phyloP scores from a whole-genome alignment of 1,284 basidiomycete genomes.

The Pseudozyma hubeiensis region DNA sequence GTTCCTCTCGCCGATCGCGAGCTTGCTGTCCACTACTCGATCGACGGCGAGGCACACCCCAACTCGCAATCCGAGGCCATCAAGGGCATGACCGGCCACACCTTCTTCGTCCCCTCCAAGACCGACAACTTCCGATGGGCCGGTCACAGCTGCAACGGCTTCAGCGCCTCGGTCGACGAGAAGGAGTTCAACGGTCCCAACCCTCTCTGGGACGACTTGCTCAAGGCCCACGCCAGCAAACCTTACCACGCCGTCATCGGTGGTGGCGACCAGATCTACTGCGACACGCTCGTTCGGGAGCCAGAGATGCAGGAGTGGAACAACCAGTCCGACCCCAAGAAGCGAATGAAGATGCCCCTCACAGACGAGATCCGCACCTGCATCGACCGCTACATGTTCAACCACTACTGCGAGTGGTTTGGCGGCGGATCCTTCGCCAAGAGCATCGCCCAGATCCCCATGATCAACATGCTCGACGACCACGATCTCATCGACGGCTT shows the following conservation, averaged over 20 bases:
- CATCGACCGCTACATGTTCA: constrained; percentile 82
- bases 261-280: constrained; percentile 72
- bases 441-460: constrained; percentile 84
- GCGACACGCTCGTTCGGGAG: constrained; percentile 55
- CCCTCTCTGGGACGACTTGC: constrained; percentile 88
- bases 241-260: constrained; percentile 89
- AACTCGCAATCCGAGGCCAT: constrained; percentile 46
- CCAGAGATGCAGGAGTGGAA: constrained; percentile 81
- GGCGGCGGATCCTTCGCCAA: constrained; percentile 89
- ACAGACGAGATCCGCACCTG: constrained; percentile 80
- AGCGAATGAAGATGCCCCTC: constrained; percentile 76
- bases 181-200: constrained; percentile 69
- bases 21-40: constrained; percentile 80
- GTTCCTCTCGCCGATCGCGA: constrained; percentile 80
- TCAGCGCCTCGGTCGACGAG: constrained; percentile 72
- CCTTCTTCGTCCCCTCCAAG: constrained; percentile 85
- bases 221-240: constrained; percentile 80
- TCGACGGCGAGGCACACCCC: constrained; percentile 65
- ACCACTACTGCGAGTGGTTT: constrained; percentile 82
- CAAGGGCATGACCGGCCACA: constrained; percentile 73
- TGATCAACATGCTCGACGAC: constrained; percentile 78
- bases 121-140: constrained; percentile 92
- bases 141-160: constrained; percentile 78
- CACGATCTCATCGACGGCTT: constrained; percentile 88
- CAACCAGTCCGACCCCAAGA: constrained; percentile 75